These are phyloP conservation scores for Globisporangium splendens DNA, from an alignment of 352 stramenopile genomes.

Conservation along the genomic window DNA sequence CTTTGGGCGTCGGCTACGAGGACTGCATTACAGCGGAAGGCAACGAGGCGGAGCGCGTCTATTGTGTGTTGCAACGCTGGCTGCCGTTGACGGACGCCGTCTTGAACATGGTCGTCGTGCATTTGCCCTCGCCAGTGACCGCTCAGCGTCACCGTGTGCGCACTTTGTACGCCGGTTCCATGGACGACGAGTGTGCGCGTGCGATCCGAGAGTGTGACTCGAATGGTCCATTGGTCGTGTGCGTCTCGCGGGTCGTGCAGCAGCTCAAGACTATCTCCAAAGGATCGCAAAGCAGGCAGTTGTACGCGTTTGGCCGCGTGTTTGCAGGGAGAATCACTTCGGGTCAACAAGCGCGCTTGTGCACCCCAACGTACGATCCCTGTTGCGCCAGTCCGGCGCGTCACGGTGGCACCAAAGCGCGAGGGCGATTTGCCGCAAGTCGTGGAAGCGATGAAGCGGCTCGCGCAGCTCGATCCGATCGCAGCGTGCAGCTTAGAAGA, in stretches of 20 bases:
- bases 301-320: constrained; percentile 99
- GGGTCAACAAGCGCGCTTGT: constrained; percentile 98
- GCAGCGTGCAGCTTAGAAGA: constrained; percentile 95
- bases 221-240: constrained; percentile 98
- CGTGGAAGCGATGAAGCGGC: constrained; percentile 99
- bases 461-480: constrained; percentile 99
- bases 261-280: constrained; percentile 31
- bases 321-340: constrained; percentile 99
- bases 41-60: constrained; percentile 94
- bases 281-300: constrained; percentile 94
- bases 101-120: constrained; percentile 99
- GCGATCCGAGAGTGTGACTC: constrained; percentile 99
- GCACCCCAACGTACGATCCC: constrained; percentile 99
- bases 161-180: constrained; percentile 97
- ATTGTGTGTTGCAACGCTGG: constrained; percentile 99
- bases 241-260: constrained; percentile 99
- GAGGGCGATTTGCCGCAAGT: constrained; percentile 98
- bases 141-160: constrained; percentile 98
- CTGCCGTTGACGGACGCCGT: constrained; percentile 97
- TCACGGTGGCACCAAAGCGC: constrained; percentile 99
- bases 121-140: constrained; percentile 96
- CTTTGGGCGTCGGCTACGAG: constrained; percentile 91
- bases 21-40: constrained; percentile 87
- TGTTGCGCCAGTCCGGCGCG: constrained; percentile 98
- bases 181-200: constrained; percentile 96